These are phyloP conservation scores for Rhodamnia rubescens DNA, from an alignment of 345 rosid species.

Conservation along the genomic window DNA sequence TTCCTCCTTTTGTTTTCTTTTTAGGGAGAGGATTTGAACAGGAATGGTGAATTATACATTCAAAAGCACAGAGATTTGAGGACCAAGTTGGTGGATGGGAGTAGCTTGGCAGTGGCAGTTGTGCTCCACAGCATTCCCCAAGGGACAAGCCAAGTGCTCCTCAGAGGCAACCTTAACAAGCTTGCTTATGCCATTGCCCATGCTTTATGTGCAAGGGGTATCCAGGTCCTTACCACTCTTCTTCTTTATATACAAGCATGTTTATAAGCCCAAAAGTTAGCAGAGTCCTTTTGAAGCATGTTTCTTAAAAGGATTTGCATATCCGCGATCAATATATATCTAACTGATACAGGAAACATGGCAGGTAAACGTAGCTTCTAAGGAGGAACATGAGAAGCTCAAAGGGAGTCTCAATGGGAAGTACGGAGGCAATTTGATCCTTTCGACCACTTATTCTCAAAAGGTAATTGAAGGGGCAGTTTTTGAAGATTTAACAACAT, in stretches of 20 bases:
- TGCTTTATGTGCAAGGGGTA: conserved; percentile 27
- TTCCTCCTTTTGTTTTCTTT: not conserved
- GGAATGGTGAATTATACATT: conserved; percentile 30
- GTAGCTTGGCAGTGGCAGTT: conserved; percentile 36
- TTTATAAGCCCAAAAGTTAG: too few relatives aligned
- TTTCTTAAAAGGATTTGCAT: not conserved
- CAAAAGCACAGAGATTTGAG: conserved; percentile 25
- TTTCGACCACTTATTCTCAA: conserved; percentile 7
- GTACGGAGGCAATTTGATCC: conserved; percentile 8
- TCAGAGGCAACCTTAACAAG: conserved; percentile 31
- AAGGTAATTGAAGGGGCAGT: not conserved
- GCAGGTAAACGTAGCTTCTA: conserved; percentile 20
- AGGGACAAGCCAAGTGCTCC: conserved; percentile 17
- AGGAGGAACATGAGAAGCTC: conserved; percentile 23
- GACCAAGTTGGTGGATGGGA: conserved; percentile 49
- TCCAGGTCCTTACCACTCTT: conserved; percentile 13
- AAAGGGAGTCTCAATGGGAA: conserved; percentile 7
- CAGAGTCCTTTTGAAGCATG: not conserved
- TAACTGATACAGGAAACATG: not conserved
- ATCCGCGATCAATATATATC: not conserved
- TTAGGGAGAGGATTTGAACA: conserved; percentile 45
- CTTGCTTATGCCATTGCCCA: conserved; percentile 21
- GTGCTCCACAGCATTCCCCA: conserved; percentile 33
- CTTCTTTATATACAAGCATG: not conserved
- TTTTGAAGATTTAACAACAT: not conserved